Evolutionary conservation across 306 rosid genomes (phyloP).

Genomic region (Pterocarpus santalinus): DNA sequence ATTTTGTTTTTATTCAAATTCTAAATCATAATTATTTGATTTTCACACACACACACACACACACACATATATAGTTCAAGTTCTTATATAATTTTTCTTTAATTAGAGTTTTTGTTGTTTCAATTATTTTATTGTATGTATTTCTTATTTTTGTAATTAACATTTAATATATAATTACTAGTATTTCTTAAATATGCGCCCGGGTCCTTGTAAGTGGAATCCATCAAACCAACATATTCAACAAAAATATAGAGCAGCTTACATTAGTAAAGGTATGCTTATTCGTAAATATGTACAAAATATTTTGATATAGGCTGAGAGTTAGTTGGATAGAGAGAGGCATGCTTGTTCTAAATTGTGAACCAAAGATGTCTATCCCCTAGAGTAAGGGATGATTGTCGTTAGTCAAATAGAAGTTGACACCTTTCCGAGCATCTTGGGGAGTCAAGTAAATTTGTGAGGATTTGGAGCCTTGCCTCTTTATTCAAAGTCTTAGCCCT

Average conservation of each 20-base stretch:
- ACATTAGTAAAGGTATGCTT: neutral
- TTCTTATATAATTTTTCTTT: no score
- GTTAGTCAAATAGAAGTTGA: neutral
- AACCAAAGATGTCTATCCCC: neutral
- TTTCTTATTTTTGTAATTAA: no score
- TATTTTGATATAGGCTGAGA: neutral
- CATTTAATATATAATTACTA: no score
- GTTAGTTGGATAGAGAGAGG: neutral
- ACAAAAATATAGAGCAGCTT: neutral
- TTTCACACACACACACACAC: no score
- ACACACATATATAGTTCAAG: no score
- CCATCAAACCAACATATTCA: no score
- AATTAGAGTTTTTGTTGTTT: no score
- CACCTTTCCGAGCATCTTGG: neutral
- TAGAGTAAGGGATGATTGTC: neutral
- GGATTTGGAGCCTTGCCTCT: neutral
- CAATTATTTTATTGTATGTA: no score
- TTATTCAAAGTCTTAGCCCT: neutral
- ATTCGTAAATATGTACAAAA: neutral
- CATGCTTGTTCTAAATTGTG: neutral
- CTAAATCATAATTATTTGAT: no score
- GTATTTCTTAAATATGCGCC: no score
- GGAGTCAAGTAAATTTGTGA: neutral
- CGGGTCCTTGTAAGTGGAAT: no score
- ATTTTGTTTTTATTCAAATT: no score